Evolutionary conservation across 352 stramenopile species (phyloP).

Genomic region (Pythium dissimile): DNA sequence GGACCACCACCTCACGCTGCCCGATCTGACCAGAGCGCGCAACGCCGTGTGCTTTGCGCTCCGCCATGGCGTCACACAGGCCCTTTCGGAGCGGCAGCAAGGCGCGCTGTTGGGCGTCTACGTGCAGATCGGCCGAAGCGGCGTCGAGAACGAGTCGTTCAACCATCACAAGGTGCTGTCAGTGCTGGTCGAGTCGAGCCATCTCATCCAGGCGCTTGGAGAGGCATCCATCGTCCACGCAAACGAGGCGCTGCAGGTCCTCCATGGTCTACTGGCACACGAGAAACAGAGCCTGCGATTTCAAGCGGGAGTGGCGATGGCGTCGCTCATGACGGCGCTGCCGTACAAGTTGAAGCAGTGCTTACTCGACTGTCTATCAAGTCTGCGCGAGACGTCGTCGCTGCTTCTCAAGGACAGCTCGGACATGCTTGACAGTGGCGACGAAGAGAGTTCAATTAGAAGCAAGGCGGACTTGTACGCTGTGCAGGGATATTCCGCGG

Average conservation of each 20-base stretch:
- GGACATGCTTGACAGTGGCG: conserved; percentile 7
- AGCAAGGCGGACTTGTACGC: conserved; percentile 72
- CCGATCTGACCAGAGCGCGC: conserved; percentile 70
- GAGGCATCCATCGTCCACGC: conserved; percentile 30
- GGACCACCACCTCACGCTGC: conserved; percentile 66
- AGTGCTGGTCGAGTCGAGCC: conserved; percentile 29
- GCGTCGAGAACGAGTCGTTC: conserved; percentile 22
- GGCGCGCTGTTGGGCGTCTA: conserved; percentile 58
- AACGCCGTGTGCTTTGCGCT: conserved; percentile 77
- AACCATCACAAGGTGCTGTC: conserved; percentile 36
- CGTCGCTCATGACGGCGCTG: conserved; percentile 26
- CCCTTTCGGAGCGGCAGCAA: conserved; percentile 68
- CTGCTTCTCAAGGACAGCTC: conserved; percentile 23
- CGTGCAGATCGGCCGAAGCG: conserved; percentile 28
- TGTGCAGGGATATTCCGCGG: conserved; percentile 65
- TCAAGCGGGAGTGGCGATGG: conserved; percentile 32
- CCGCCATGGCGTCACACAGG: conserved; percentile 56
- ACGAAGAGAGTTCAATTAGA: conserved; percentile 23
- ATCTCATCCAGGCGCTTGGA: conserved; percentile 33
- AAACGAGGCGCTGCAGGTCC: conserved; percentile 10
- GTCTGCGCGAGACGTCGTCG: conserved; percentile 22
- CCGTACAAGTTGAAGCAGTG: conserved; percentile 31
- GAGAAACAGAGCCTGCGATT: conserved; percentile 46
- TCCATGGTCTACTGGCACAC: conserved; percentile 26
- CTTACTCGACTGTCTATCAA: conserved; percentile 21